Conservation (phyloP, 768 basidiomycete genomes). For the Lactifluus pinguis region DNA sequence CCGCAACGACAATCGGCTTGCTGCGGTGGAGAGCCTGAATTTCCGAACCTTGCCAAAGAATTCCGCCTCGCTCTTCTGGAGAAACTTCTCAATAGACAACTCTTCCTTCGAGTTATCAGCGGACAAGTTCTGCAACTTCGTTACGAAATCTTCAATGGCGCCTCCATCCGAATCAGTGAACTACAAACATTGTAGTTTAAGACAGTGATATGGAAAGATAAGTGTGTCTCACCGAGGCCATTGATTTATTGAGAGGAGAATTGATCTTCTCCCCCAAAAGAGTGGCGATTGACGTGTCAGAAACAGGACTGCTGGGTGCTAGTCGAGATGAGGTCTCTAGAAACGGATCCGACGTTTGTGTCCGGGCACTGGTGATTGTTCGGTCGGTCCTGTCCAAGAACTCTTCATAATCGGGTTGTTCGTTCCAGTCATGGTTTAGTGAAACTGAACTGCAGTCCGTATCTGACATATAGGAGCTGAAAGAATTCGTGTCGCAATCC, state of each 20-base stretch:
- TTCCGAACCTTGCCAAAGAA: slow-evolving; percentile 88
- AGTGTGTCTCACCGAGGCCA: slow-evolving; percentile 56
- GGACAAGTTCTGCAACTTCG: slow-evolving; percentile 67
- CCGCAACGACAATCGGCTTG: slow-evolving; percentile 69
- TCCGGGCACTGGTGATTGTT: slow-evolving; percentile 72
- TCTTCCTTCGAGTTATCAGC: slow-evolving; percentile 87
- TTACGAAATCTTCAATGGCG: slow-evolving; percentile 81
- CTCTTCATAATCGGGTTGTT: slow-evolving; percentile 25
- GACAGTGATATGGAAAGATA: slow-evolving; percentile 1
- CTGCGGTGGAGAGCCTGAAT: slow-evolving; percentile 78
- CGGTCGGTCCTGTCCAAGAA: slow-evolving; percentile 75
- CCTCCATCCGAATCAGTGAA: slow-evolving; percentile 93
- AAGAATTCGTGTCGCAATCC: slow-evolving; percentile 26
- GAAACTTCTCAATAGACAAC: slow-evolving; percentile 83
- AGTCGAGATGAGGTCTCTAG: slow-evolving; percentile 66
- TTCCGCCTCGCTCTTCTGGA: slow-evolving; percentile 85
- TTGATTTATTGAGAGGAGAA: slow-evolving; percentile 90
- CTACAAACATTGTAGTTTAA: slow-evolving; percentile 29
- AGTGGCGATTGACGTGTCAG: slow-evolving; percentile 85
- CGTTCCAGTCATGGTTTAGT: slow-evolving; percentile 28
- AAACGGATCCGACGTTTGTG: slow-evolving; percentile 78
- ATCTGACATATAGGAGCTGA: slow-evolving; percentile 41
- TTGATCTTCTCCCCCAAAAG: slow-evolving; percentile 87
- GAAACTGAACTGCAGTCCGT: slow-evolving; percentile 53
- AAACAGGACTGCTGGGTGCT: slow-evolving; percentile 65